Percentiles rank a stretch among this genome's conserved stretches.
Conservation (phyloP, 2,329 filamentous ascomycete species). For the Fusarium pseudograminearum region DNA sequence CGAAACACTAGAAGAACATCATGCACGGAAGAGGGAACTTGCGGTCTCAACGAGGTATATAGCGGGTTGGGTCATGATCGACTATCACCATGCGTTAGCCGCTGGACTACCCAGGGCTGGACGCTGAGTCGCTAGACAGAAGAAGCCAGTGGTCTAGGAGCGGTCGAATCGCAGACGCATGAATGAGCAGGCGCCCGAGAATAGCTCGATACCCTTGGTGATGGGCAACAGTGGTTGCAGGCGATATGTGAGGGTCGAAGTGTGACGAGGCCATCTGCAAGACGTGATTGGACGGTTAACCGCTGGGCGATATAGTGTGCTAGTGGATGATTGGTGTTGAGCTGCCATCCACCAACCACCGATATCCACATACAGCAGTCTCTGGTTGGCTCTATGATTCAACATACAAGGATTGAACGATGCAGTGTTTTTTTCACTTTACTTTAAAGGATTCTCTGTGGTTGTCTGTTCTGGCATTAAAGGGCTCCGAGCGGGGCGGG, state of each 20-base stretch:
- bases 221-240: slow-evolving; percentile 50
- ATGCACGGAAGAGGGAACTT: slow-evolving; percentile 57
- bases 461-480: slow-evolving; percentile 3
- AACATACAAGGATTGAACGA: slow-evolving; percentile 24
- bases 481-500: slow-evolving; percentile 31
- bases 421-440: slow-evolving; percentile 18
- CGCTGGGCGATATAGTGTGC: slow-evolving; percentile 49
- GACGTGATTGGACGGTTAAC: slow-evolving; percentile 60
- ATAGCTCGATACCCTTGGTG: slow-evolving; percentile 53
- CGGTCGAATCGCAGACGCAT: slow-evolving; percentile 52
- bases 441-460: slow-evolving; percentile 22
- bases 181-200: slow-evolving; percentile 53
- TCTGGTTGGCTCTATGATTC: slow-evolving; percentile 26
- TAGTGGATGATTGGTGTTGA: slow-evolving; percentile 40
- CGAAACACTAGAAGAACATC: slow-evolving; percentile 65
- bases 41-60: slow-evolving; percentile 66
- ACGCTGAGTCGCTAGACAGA: slow-evolving; percentile 57
- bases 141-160: slow-evolving; percentile 33
- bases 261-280: slow-evolving; percentile 41
- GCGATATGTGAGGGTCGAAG: slow-evolving; percentile 39
- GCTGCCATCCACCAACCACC: slow-evolving; percentile 36
- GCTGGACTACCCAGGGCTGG: slow-evolving; percentile 54
- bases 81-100: slow-evolving; percentile 58
- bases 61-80: slow-evolving; percentile 65
- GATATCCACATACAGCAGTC: slow-evolving; percentile 27